phyloP scores from a whole-genome alignment of 169 alveolate species.

The Babesia ovis region DNA sequence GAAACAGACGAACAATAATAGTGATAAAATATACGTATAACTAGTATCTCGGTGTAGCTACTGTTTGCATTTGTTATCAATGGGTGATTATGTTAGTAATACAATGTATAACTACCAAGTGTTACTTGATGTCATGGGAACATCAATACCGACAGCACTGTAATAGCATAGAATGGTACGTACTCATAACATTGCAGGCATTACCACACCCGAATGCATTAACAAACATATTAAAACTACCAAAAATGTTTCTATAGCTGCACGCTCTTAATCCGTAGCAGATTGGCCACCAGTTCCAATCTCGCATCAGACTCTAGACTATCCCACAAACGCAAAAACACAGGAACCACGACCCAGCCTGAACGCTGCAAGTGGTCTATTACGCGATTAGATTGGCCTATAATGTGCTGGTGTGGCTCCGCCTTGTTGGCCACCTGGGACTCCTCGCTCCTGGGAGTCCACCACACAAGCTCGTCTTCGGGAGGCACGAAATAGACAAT shows the following conservation, averaged over 20 bases:
- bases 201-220: too few relatives aligned
- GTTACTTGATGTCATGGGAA: too few relatives aligned
- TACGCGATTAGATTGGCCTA: constrained; percentile 28
- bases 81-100: too few relatives aligned
- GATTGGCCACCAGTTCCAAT: not conserved
- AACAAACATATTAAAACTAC: too few relatives aligned
- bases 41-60: too few relatives aligned
- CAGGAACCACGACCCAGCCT: constrained; percentile 24
- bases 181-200: too few relatives aligned
- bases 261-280: not conserved
- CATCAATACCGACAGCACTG: too few relatives aligned
- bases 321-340: constrained; percentile 42
- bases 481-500: constrained; percentile 24
- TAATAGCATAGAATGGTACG: too few relatives aligned
- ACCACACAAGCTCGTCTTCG: constrained; percentile 25
- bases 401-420: constrained; percentile 18
- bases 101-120: too few relatives aligned
- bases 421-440: constrained; percentile 2
- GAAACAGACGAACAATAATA: too few relatives aligned
- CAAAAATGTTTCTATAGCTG: not conserved
- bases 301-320: constrained; percentile 10
- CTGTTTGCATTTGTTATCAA: too few relatives aligned
- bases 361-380: constrained; percentile 47
- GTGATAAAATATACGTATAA: too few relatives aligned
- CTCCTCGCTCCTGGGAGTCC: constrained; percentile 27